These are phyloP conservation scores for Aspergillus spinulosporus DNA, from an alignment of 2,329 filamentous ascomycete species.

Conservation along the genomic window DNA sequence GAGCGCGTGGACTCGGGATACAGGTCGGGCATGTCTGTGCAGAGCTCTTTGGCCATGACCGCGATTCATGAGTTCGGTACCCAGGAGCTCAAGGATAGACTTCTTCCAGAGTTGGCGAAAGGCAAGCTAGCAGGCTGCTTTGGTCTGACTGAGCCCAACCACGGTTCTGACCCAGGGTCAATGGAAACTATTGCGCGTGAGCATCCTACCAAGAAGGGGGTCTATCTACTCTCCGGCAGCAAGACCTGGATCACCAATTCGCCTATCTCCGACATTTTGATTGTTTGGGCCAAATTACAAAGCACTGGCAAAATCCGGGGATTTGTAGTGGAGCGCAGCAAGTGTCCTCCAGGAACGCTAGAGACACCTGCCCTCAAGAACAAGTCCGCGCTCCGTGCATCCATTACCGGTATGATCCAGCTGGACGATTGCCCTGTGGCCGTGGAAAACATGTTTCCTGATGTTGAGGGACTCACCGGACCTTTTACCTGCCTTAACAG, in stretches of 20 bases:
- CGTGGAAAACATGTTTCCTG: conserved; percentile 89
- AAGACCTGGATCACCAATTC: conserved; percentile 98
- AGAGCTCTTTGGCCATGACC: conserved; percentile 90
- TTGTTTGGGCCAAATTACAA: conserved; percentile 92
- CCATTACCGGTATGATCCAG: conserved; percentile 97
- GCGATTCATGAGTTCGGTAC: conserved; percentile 85
- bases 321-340: conserved; percentile 81
- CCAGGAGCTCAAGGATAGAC: conserved; percentile 82
- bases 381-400: conserved; percentile 91
- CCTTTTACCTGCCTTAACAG: conserved; percentile 95
- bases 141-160: conserved; percentile 88
- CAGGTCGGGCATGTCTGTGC: conserved; percentile 88
- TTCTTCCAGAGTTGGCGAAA: conserved; percentile 76
- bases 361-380: conserved; percentile 91
- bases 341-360: conserved; percentile 83
- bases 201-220: conserved; percentile 80
- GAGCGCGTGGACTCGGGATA: conserved; percentile 91
- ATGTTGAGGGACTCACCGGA: conserved; percentile 79
- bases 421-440: conserved; percentile 88
- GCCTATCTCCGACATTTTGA: conserved; percentile 78
- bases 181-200: conserved; percentile 87
- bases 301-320: conserved; percentile 92
- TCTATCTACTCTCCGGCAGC: conserved; percentile 73
- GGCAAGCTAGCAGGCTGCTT: conserved; percentile 83
- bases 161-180: conserved; percentile 85